Conservation (phyloP, 1,139 yeast species). For the Geotrichum fermentans region DNA sequence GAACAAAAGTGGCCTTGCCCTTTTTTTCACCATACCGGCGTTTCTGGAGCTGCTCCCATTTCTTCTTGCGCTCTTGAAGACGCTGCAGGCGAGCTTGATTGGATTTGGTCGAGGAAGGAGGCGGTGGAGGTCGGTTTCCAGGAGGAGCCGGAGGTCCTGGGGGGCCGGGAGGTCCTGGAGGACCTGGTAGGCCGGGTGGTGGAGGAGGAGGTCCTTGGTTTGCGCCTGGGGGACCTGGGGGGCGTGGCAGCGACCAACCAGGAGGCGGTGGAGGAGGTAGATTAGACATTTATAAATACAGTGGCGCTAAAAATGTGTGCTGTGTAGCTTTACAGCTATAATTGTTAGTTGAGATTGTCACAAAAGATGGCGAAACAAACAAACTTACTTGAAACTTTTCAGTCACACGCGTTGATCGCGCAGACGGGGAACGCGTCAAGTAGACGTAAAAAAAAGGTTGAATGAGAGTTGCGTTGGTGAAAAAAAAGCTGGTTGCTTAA, state of each 20-base stretch:
- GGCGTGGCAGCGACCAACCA: slow-evolving; percentile 25
- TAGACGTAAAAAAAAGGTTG: too few species aligned
- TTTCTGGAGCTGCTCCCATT: slow-evolving; percentile 68
- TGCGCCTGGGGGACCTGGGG: slow-evolving; percentile 32
- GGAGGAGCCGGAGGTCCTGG: slow-evolving; percentile 25
- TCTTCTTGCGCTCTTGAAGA: slow-evolving; percentile 45
- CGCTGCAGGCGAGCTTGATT: slow-evolving; percentile 20
- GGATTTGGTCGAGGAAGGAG: slow-evolving; percentile 20
- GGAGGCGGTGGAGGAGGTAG: slow-evolving; percentile 29
- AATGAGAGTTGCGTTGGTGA: too few species aligned
- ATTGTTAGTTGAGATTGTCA: too few species aligned
- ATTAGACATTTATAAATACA: slow-evolving; percentile 21
- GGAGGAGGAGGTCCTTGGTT: slow-evolving; percentile 35
- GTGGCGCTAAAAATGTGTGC: too few species aligned
- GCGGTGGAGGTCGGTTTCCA: slow-evolving; percentile 23
- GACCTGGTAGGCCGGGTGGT: slow-evolving; percentile 29
- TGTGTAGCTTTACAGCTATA: too few species aligned
- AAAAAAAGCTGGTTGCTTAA: too few species aligned
- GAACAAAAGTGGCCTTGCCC: slow-evolving; percentile 43
- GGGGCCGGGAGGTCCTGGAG: slow-evolving; percentile 28
- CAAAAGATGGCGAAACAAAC: too few species aligned
- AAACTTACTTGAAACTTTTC: too few species aligned
- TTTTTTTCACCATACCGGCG: slow-evolving; percentile 43
- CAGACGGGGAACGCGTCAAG: too few species aligned
- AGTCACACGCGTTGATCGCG: too few species aligned